Evolutionary conservation across 2,329 filamentous ascomycete species (phyloP), one percentile per base, ranked within the genome.

Genomic region (Colletotrichum somersetense): DNA sequence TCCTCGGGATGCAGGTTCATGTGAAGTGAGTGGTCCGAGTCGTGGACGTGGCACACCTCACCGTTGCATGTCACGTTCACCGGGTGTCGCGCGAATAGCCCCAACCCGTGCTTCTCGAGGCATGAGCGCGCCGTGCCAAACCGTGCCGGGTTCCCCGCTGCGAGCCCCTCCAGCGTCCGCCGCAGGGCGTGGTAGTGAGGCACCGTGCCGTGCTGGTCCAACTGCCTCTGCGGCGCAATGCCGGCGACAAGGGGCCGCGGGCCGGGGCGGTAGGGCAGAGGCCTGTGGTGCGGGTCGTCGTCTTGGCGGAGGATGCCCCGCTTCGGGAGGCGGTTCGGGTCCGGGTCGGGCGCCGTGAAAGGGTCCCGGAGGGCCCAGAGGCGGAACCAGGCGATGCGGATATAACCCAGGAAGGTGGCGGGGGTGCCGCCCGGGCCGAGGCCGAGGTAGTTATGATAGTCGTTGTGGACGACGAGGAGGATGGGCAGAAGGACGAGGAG

Each of bases 381-480:
- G 14, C 91, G 89, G 61, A 96, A 88, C 81, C 90, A 89, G 74
- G 91, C 92, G 80, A 96, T 91, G 67, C 89, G 88, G 35, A 94
- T 82, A 80, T 96, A 97, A 74, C 93, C 94, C 6, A 82, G 74
- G 53, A 93, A 88, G 0, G 92, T 96, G 3, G 91, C 87, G 0
- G 94, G 93, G 0, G 93, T 96, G 71, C 94, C 94, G 33, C 94
- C 94, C 0, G 93, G 93, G 0, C 94, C 94, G 26, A 97, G 89
- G 50, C 88, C 88, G 74, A 96, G 84, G 81, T 94, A 96, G 79
- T 91, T 92, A 65, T 86, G 83, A 81, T 94, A 96, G 84, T 96
- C 93, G 78, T 90, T 89, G 78, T 90, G 89, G 76, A 93, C 81
- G 72, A 88, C 83, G 8, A 89, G 79, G 40, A 84, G 73, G 35